These are phyloP conservation scores for Eucalyptus sp. DNA, from an alignment of 345 rosid genomes.

Conservation along the genomic window DNA sequence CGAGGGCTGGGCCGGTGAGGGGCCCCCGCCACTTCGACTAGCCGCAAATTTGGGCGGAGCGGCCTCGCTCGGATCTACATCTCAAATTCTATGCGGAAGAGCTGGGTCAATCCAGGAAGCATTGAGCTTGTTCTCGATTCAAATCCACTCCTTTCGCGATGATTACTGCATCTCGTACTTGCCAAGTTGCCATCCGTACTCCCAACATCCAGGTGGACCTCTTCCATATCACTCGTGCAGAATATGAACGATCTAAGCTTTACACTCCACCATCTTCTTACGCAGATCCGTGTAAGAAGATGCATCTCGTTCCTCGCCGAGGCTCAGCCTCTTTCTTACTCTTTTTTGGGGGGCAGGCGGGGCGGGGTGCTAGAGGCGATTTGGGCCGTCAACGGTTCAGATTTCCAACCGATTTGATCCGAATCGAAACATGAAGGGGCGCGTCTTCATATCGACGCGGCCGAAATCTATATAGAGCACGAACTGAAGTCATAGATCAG, in stretches of 20 bases:
- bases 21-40: neutral
- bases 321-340: too few species aligned
- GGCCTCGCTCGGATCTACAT: neutral
- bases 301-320: neutral
- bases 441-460: too few species aligned
- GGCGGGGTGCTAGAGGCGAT: too few species aligned
- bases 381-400: too few species aligned
- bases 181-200: neutral
- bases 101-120: neutral
- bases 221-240: neutral
- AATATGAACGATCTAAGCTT: too few species aligned
- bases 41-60: neutral
- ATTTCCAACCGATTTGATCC: too few species aligned
- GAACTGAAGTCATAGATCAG: too few species aligned
- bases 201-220: neutral
- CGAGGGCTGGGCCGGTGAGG: neutral
- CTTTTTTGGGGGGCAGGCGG: neutral
- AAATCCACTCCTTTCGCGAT: neutral
- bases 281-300: neutral
- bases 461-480: too few species aligned
- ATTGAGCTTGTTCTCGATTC: neutral
- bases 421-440: too few species aligned
- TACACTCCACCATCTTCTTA: rapidly evolving
- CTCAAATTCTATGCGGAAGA: neutral
- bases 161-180: neutral